Evolutionary conservation across 768 basidiomycete genomes (phyloP), one percentile per base, ranked within the genome.

Genomic region (Lactarius vividus): DNA sequence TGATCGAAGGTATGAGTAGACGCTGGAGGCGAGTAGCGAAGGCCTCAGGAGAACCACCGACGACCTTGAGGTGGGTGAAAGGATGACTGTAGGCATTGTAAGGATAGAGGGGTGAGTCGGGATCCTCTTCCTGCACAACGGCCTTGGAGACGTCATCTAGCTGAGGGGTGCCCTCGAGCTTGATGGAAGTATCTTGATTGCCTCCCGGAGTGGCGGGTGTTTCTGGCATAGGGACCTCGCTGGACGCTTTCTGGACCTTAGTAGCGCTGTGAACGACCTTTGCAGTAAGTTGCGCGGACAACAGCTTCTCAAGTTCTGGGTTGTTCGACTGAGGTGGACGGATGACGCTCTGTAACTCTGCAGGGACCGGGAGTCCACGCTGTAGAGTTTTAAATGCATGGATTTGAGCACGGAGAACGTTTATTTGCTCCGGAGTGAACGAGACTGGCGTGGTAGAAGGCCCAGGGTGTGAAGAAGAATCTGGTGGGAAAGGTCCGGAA

Each of bases 41-140:
- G 63, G 86, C 77, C 52, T 81, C 76, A 16, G 87, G 86, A 72
- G 86, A 86, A 58, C 79, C 81, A 59, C 86, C 85, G 35, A 84
- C 69, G 29, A 83, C 79, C 66, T 88, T 87, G 69, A 92, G 85
- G 68, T 92, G 88, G 3, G 87, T 81, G 74, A 96, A 89, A 15
- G 95, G 95, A 71, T 94, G 86, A 33, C 84, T 82, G 74, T 86
- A 96, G 23, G 95, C 88, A 75, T 96, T 96, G 80, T 95, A 96
- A 2, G 95, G 95, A 72, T 96, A 94, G 65, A 96, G 88, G 46
- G 86, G 85, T 0, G 93, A 94, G 64, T 85, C 81, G 60, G 84
- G 79, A 74, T 96, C 86, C 73, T 91, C 89, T 67, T 96, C 94
- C 35, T 91, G 79, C 76, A 86, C 88, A 6, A 86, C 85, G 0